Conservation (phyloP, 2,329 filamentous ascomycete genomes). For the Fusarium sp. region DNA sequence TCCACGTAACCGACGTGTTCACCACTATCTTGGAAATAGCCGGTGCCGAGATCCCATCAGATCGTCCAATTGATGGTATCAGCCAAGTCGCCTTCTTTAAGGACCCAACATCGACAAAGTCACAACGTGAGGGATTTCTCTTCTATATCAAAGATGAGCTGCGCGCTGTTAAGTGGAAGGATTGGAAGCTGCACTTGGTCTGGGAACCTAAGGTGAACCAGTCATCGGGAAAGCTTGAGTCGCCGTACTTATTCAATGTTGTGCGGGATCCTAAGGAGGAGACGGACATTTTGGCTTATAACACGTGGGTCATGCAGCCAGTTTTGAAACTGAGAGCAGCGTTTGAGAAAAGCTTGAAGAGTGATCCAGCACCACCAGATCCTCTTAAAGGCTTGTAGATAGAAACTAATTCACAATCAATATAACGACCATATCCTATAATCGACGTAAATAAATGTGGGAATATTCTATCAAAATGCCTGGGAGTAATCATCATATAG, state of each 20-base stretch:
- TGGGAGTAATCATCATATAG: too few relatives aligned
- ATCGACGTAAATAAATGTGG: background rate
- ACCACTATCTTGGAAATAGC: constrained; percentile 51
- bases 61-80: constrained; percentile 53
- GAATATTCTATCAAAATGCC: background rate
- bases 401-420: background rate
- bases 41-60: constrained; percentile 31
- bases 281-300: constrained; percentile 50
- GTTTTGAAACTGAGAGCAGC: constrained; percentile 46
- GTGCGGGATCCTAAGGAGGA: constrained; percentile 54
- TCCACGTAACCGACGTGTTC: constrained; percentile 55
- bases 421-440: too few relatives aligned
- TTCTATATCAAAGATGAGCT: constrained; percentile 57
- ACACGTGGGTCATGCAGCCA: constrained; percentile 55
- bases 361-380: constrained; percentile 52
- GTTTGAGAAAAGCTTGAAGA: constrained; percentile 50
- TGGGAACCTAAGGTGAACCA: constrained; percentile 57
- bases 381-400: constrained; percentile 47
- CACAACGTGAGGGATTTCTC: constrained; percentile 47
- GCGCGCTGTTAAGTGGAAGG: constrained; percentile 54
- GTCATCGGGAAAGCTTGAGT: constrained; percentile 51
- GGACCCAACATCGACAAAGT: constrained; percentile 36
- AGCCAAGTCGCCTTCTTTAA: constrained; percentile 50
- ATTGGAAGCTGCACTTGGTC: constrained; percentile 55
- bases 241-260: constrained; percentile 53